Evolutionary conservation across 2,329 filamentous ascomycete species (phyloP).

Genomic region (Fusarium tricinctum): DNA sequence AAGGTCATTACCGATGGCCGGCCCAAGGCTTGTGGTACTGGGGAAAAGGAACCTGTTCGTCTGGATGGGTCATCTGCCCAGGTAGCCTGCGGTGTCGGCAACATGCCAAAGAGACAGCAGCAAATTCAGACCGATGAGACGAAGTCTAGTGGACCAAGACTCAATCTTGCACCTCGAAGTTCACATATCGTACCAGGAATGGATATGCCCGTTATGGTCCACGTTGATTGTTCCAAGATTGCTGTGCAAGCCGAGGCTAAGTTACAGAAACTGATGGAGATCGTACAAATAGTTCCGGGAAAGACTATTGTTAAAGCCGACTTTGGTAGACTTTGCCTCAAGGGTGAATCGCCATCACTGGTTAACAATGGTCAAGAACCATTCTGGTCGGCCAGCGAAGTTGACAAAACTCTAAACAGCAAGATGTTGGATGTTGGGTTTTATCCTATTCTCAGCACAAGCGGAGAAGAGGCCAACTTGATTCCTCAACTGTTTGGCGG

Average conservation of each 20-base stretch:
- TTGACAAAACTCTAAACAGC: slow-evolving; percentile 22
- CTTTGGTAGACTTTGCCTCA: slow-evolving; percentile 52
- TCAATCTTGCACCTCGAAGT: too few relatives aligned
- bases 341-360: slow-evolving; percentile 30
- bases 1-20: background rate
- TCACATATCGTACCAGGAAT: slow-evolving; percentile 25
- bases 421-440: slow-evolving; percentile 42
- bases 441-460: slow-evolving; percentile 49
- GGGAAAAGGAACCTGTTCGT: background rate
- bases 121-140: background rate
- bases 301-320: slow-evolving; percentile 43
- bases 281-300: slow-evolving; percentile 48
- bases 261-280: slow-evolving; percentile 27
- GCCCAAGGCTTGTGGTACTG: background rate
- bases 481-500: slow-evolving; percentile 30
- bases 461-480: slow-evolving; percentile 46
- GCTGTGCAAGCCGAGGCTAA: slow-evolving; percentile 24
- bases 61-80: background rate
- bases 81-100: too few relatives aligned
- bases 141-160: background rate
- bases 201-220: slow-evolving; percentile 1
- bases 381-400: slow-evolving; percentile 25
- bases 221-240: slow-evolving; percentile 11
- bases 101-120: background rate
- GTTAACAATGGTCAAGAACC: slow-evolving; percentile 44